Conservation (phyloP, 768 basidiomycete genomes). For the Clavulina sp. region DNA sequence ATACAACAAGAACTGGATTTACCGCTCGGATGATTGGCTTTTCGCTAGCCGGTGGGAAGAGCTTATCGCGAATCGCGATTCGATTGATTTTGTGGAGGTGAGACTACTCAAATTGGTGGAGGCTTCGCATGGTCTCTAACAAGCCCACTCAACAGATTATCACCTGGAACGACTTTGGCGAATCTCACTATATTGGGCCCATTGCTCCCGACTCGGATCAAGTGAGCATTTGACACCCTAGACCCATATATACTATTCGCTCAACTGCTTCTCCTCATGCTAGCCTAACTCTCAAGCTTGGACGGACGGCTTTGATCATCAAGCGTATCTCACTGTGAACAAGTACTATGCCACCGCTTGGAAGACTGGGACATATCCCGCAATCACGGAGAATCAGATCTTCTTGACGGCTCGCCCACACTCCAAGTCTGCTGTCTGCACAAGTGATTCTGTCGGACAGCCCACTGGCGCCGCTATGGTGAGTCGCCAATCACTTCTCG, state of each 20-base stretch:
- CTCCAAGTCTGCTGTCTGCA: conserved; percentile 31
- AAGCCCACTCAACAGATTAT: conserved; percentile 12
- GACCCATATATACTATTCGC: too few relatives aligned
- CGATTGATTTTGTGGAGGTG: conserved; percentile 19
- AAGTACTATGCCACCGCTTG: conserved; percentile 51
- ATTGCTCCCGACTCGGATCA: conserved; percentile 13
- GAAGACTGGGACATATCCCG: conserved; percentile 48
- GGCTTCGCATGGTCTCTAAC: background rate
- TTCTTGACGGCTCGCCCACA: conserved; percentile 62
- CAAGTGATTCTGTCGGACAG: conserved; percentile 32
- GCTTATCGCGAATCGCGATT: conserved; percentile 17
- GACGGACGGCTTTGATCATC: conserved; percentile 10
- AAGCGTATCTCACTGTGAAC: conserved; percentile 30
- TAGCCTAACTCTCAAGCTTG: conserved; percentile 22
- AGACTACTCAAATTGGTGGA: background rate
- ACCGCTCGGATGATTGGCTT: conserved; percentile 18
- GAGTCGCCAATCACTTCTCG: conserved; percentile 24
- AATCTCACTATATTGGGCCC: conserved; percentile 21
- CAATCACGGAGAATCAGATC: conserved; percentile 40
- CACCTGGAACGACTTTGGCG: conserved; percentile 42
- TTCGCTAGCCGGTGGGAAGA: conserved; percentile 21
- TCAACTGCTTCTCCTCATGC: conserved; percentile 17
- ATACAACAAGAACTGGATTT: conserved; percentile 47
- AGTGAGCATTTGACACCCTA: too few relatives aligned
- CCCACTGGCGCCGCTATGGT: conserved; percentile 39